Conservation (phyloP, 805 yeast genomes). For the Scheffersomyces spartinae region DNA sequence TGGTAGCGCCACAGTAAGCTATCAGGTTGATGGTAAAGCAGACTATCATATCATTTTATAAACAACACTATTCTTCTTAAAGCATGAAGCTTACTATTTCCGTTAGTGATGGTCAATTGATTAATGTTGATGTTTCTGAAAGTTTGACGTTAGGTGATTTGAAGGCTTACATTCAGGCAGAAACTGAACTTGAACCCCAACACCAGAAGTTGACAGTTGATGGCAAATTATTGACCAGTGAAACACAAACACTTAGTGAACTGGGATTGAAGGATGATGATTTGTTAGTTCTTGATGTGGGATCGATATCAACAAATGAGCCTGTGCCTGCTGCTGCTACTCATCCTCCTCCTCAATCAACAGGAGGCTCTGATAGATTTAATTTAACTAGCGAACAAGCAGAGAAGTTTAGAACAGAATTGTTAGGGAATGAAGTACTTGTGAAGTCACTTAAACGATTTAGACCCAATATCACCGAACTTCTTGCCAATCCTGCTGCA, state of each 20-base stretch:
- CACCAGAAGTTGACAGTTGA: conserved; percentile 40
- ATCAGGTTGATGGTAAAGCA: no score
- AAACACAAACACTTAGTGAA: conserved; percentile 28
- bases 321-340: conserved; percentile 1
- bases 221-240: conserved; percentile 25
- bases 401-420: no score
- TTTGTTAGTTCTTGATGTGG: conserved; percentile 41
- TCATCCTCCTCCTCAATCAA: conserved; percentile 4
- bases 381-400: no score
- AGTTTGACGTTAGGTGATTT: conserved; percentile 59
- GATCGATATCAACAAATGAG: no score
- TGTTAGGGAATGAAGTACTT: no score
- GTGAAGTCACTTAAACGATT: no score
- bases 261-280: conserved; percentile 48
- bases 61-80: no score
- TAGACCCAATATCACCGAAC: no score
- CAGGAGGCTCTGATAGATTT: conserved; percentile 13
- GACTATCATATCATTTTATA: no score
- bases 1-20: no score
- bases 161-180: conserved; percentile 62
- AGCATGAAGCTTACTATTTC: conserved; percentile 18
- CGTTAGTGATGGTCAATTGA: conserved; percentile 13
- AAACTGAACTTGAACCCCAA: conserved; percentile 39
- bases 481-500: conserved; percentile 2
- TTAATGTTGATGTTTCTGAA: conserved; percentile 50